Percentiles rank a stretch among this genome's conserved stretches.
phyloP scores from a whole-genome alignment of 345 rosid genomes.

The Salix viminalis region DNA sequence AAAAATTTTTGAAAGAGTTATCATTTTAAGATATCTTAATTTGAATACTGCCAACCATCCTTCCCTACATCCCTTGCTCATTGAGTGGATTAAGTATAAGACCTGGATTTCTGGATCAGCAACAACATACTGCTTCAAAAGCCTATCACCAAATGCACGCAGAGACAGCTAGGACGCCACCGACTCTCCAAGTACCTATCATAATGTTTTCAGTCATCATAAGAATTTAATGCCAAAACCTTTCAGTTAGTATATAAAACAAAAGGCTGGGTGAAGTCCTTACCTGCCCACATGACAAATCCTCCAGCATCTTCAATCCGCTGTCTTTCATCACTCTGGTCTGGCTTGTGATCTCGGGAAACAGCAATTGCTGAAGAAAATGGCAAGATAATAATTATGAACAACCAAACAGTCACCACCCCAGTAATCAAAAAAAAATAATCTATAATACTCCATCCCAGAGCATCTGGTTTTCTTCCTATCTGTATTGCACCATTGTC shows the following conservation, averaged over 20 bases:
- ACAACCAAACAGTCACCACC: not conserved
- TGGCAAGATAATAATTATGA: not conserved
- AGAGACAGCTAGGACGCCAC: conserved; percentile 99
- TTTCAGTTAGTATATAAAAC: not conserved
- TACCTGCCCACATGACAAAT: conserved; percentile 99
- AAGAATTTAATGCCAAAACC: not conserved
- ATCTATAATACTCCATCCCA: not conserved
- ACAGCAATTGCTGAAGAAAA: conserved; percentile 76
- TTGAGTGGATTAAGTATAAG: conserved; percentile 5
- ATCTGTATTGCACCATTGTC: not conserved
- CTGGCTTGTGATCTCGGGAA: conserved; percentile 98
- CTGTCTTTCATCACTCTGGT: conserved; percentile 94
- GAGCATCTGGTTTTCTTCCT: not conserved
- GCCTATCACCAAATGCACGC: conserved; percentile 99
- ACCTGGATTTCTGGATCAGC: conserved; percentile 99
- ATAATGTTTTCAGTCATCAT: conserved; percentile 10
- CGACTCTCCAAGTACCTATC: conserved; percentile 98
- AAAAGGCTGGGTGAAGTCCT: conserved; percentile 5
- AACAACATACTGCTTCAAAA: conserved; percentile 96
- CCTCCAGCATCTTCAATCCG: conserved; percentile 99
- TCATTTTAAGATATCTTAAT: not conserved
- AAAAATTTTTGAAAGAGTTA: not conserved
- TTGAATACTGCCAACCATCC: not conserved
- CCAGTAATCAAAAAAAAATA: not conserved
- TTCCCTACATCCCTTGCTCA: not conserved